These are phyloP conservation scores for Dentipellis fragilis DNA, from an alignment of 768 basidiomycete species.

Conservation along the genomic window DNA sequence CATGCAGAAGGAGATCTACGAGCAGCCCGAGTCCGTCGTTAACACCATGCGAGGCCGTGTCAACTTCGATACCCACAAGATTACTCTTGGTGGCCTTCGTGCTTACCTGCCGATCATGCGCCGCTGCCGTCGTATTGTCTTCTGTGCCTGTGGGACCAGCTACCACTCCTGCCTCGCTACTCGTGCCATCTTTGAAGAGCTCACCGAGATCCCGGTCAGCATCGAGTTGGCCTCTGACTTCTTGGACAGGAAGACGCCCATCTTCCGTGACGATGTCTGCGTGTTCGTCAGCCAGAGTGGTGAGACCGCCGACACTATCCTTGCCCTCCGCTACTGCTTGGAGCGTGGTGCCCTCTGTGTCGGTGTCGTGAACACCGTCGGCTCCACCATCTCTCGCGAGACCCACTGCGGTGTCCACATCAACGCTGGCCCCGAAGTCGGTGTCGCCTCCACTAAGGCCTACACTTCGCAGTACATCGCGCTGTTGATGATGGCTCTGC, in stretches of 20 bases:
- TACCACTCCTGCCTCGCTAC: constrained; percentile 97
- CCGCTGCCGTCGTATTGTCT: constrained; percentile 88
- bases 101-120: constrained; percentile 94
- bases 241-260: constrained; percentile 96
- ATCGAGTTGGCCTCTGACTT: constrained; percentile 98
- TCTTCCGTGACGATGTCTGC: constrained; percentile 97
- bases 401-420: constrained; percentile 99
- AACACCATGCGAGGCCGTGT: constrained; percentile 99
- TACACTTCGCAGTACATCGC: constrained; percentile 99
- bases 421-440: constrained; percentile 97
- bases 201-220: constrained; percentile 96
- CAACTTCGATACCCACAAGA: constrained; percentile 88
- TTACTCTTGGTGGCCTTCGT: constrained; percentile 92
- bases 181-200: constrained; percentile 95
- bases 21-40: constrained; percentile 97
- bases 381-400: constrained; percentile 94
- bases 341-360: constrained; percentile 95
- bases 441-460: constrained; percentile 98
- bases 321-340: constrained; percentile 91
- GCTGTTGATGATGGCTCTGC: constrained; percentile 95
- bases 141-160: constrained; percentile 96
- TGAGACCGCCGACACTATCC: constrained; percentile 96
- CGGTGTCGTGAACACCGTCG: constrained; percentile 98
- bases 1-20: constrained; percentile 99
- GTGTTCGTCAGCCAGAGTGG: constrained; percentile 96